These are phyloP conservation scores for Paradendryphiella salina DNA, from an alignment of 2,329 filamentous ascomycete species.

Conservation along the genomic window DNA sequence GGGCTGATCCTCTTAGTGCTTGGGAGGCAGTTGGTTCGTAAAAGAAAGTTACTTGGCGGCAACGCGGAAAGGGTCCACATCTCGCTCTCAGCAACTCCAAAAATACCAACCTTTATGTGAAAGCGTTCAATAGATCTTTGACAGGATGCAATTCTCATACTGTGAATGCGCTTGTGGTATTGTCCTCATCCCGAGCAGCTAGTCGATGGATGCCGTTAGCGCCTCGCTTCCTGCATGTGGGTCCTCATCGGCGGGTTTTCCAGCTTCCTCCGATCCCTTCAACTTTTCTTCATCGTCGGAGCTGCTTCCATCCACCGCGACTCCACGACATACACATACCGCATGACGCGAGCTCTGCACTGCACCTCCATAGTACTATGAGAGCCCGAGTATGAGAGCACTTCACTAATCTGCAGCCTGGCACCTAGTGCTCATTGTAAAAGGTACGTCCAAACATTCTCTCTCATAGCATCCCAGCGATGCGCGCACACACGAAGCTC, in stretches of 20 bases:
- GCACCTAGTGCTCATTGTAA: not conserved
- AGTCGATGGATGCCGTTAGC: constrained; percentile 8
- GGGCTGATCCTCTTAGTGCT: constrained; percentile 51
- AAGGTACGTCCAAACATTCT: constrained; percentile 18
- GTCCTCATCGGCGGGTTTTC: constrained; percentile 4
- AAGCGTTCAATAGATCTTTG: too few relatives aligned
- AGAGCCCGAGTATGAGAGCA: not conserved
- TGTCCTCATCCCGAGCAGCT: not conserved
- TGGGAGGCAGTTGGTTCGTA: constrained; percentile 45
- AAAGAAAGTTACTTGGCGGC: not conserved
- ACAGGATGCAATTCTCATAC: not conserved
- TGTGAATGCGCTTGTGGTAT: not conserved
- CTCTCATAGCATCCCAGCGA: constrained; percentile 2
- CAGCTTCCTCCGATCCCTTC: constrained; percentile 3
- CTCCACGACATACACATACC: not conserved
- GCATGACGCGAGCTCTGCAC: not conserved
- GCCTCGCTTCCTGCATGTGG: constrained; percentile 8
- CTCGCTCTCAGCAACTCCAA: not conserved
- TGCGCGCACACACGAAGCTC: constrained; percentile 17
- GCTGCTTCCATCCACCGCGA: not conserved
- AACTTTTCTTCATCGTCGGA: constrained; percentile 12
- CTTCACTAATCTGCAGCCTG: not conserved
- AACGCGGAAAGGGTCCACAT: not conserved
- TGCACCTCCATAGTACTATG: not conserved
- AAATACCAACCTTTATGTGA: not conserved